Conservation (phyloP, 2,329 filamentous ascomycete genomes). For the Trichoderma semiorbis region DNA sequence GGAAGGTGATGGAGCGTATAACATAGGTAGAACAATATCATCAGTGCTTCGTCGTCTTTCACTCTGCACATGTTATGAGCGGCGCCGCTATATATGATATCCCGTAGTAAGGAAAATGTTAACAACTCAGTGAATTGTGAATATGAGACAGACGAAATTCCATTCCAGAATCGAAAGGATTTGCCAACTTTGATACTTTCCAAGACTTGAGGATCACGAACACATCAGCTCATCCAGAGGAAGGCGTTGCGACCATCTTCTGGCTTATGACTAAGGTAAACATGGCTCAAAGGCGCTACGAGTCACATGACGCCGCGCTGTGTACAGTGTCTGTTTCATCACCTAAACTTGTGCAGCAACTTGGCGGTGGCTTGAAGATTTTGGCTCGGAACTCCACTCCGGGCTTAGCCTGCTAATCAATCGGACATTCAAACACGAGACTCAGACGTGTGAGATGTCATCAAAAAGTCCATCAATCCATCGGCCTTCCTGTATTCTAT, state of each 20-base stretch:
- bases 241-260: neutral
- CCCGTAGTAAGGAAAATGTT: neutral
- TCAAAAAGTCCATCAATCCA: neutral
- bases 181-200: neutral
- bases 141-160: neutral
- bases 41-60: neutral
- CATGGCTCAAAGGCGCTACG: neutral
- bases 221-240: neutral
- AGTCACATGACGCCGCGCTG: neutral
- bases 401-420: neutral
- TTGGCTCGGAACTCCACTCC: neutral
- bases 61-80: neutral
- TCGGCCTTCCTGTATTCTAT: neutral
- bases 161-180: neutral
- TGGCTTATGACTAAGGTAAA: neutral
- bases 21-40: neutral
- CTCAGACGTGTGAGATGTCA: neutral
- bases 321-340: neutral
- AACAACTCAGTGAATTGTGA: neutral
- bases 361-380: neutral
- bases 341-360: neutral
- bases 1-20: neutral
- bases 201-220: neutral
- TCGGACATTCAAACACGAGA: neutral
- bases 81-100: neutral